phyloP scores from a whole-genome alignment of 495 filamentous ascomycete species.

The Daldinia bambusicola region DNA sequence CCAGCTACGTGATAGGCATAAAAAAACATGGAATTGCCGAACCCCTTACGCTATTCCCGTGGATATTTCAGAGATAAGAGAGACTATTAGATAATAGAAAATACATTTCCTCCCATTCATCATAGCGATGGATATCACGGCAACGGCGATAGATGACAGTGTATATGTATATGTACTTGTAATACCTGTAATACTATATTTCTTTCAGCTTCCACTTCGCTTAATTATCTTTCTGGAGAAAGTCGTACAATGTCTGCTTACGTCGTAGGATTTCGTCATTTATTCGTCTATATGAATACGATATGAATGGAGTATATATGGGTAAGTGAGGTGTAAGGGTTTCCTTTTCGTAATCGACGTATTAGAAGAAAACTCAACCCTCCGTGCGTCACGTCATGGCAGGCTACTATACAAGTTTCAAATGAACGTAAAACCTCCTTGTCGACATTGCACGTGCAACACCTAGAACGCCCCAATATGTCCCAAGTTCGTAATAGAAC shows the following conservation, averaged over 20 bases:
- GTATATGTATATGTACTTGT: too few relatives aligned
- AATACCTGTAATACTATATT: too few relatives aligned
- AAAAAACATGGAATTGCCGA: neutral
- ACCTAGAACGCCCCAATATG: slow-evolving; percentile 20
- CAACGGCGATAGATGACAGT: too few relatives aligned
- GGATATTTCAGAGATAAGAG: slow-evolving; percentile 12
- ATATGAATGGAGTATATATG: slow-evolving; percentile 21
- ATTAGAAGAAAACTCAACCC: slow-evolving; percentile 35
- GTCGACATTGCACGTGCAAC: slow-evolving; percentile 6
- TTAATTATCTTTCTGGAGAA: too few relatives aligned
- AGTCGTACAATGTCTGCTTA: neutral
- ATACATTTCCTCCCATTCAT: neutral
- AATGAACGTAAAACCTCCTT: slow-evolving; percentile 9
- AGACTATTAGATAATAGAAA: slow-evolving; percentile 27
- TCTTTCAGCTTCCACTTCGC: too few relatives aligned
- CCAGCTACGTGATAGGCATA: neutral
- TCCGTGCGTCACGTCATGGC: slow-evolving; percentile 18
- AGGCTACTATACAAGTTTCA: slow-evolving; percentile 19
- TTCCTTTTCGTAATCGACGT: slow-evolving; percentile 23
- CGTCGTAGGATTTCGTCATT: slow-evolving; percentile 4
- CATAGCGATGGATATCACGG: neutral
- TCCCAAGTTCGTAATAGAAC: slow-evolving; percentile 8
- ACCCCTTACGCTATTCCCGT: neutral
- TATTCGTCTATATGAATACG: slow-evolving; percentile 14
- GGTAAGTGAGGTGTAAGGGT: slow-evolving; percentile 23